A percentile compares a stretch with the other conserved stretches of the same genome.
These are phyloP conservation scores for Acrodontium crateriforme DNA, from an alignment of 2,329 filamentous ascomycete genomes.

Conservation along the genomic window DNA sequence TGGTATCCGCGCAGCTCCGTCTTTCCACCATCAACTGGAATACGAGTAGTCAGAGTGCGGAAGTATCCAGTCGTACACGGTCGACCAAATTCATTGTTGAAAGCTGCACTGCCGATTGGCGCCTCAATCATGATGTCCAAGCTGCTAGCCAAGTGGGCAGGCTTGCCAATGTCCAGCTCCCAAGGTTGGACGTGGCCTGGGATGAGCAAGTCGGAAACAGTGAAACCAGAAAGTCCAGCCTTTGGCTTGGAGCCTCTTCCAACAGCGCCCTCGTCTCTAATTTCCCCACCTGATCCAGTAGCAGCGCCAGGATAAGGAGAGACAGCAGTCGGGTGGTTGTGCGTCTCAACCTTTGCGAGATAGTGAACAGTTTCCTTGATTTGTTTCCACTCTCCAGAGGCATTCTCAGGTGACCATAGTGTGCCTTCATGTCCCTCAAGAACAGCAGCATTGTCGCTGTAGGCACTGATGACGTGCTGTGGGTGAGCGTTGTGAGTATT, in stretches of 20 bases:
- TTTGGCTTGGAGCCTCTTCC: conserved; percentile 87
- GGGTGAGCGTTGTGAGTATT: conserved; percentile 76
- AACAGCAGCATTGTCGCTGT: conserved; percentile 97
- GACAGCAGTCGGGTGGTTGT: conserved; percentile 94
- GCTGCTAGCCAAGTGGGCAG: conserved; percentile 82
- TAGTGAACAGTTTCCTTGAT: conserved; percentile 79
- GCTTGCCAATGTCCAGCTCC: conserved; percentile 83
- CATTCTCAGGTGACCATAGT: conserved; percentile 78
- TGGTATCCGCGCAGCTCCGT: conserved; percentile 80
- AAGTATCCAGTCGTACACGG: conserved; percentile 84
- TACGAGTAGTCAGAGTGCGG: conserved; percentile 66
- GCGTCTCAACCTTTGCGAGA: conserved; percentile 89
- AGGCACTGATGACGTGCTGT: conserved; percentile 79
- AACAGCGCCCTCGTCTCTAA: conserved; percentile 87
- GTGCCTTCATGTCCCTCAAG: conserved; percentile 56
- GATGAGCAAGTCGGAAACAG: conserved; percentile 85
- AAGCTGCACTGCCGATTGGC: conserved; percentile 84
- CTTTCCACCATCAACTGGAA: conserved; percentile 45
- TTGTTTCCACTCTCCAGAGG: conserved; percentile 75
- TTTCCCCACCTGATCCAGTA: conserved; percentile 89
- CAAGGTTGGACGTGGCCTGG: conserved; percentile 71
- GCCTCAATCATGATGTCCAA: conserved; percentile 97
- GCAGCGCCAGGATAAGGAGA: conserved; percentile 87
- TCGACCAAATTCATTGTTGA: conserved; percentile 95
- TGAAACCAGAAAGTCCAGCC: conserved; percentile 82